Conservation (phyloP, 2,329 filamentous ascomycete species). For the Xylogone sp. region DNA sequence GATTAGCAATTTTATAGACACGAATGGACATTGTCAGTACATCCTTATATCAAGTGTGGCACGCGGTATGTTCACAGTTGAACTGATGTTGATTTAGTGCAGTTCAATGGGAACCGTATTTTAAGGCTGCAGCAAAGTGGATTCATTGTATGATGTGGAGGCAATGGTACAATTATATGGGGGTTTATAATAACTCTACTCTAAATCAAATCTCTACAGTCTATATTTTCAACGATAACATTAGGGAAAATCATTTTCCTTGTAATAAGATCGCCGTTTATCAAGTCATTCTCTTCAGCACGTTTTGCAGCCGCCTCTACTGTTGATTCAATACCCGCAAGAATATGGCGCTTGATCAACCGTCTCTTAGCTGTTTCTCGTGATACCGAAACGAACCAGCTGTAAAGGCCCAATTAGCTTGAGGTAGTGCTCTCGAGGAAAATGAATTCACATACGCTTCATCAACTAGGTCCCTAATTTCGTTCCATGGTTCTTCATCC, state of each 20-base stretch:
- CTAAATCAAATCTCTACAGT: background rate
- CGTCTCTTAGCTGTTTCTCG: slow-evolving; percentile 18
- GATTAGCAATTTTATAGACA: too few relatives aligned
- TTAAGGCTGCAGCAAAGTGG: too few relatives aligned
- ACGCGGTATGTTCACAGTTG: too few relatives aligned
- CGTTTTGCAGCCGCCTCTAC: slow-evolving; percentile 19
- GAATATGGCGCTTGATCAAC: slow-evolving; percentile 22
- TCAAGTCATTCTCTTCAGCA: slow-evolving; percentile 26
- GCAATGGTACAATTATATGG: too few relatives aligned
- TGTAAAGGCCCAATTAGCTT: slow-evolving; percentile 1
- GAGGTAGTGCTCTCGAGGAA: too few relatives aligned
- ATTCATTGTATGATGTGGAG: too few relatives aligned
- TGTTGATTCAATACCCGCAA: slow-evolving; percentile 24
- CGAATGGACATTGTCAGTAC: too few relatives aligned
- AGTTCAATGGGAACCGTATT: too few relatives aligned
- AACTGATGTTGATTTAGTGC: too few relatives aligned
- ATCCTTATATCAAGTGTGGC: too few relatives aligned
- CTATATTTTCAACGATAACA: slow-evolving; percentile 21
- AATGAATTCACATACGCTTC: slow-evolving; percentile 28
- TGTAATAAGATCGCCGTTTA: slow-evolving; percentile 25
- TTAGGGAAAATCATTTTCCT: slow-evolving; percentile 20
- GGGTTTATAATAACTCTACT: too few relatives aligned
- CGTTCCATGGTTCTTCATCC: slow-evolving; percentile 41
- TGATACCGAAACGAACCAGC: slow-evolving; percentile 28
- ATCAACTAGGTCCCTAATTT: slow-evolving; percentile 41